Evolutionary conservation across 257 asterid genomes (phyloP).

Genomic region (Handroanthus guayacan): DNA sequence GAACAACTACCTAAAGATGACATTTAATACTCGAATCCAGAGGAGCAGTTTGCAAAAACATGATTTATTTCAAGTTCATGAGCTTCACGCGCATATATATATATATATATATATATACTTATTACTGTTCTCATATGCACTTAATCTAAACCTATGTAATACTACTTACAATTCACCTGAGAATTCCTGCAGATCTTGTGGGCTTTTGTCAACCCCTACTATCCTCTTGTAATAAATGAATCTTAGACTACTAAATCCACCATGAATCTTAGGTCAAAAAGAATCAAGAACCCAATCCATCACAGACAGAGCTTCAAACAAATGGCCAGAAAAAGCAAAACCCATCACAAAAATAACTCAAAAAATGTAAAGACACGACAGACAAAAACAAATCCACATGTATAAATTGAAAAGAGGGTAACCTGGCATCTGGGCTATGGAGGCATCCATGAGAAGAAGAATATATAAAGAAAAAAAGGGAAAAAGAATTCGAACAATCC

Average conservation of each 20-base stretch:
- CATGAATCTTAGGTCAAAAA: neutral
- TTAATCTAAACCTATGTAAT: conserved; percentile 21
- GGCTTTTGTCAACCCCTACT: conserved; percentile 25
- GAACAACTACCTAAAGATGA: neutral
- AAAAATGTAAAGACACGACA: neutral
- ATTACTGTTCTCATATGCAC: neutral
- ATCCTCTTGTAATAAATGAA: neutral
- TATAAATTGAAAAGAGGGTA: neutral
- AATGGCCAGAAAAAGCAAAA: conserved; percentile 5
- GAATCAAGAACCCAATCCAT: conserved; percentile 34
- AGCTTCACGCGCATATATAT: no score
- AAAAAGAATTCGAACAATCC: conserved; percentile 36
- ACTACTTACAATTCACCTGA: neutral
- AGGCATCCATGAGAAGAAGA: conserved; percentile 56
- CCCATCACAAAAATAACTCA: conserved; percentile 17
- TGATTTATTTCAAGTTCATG: conserved; percentile 16
- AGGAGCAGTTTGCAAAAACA: neutral
- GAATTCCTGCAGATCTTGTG: neutral
- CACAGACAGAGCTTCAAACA: conserved; percentile 1
- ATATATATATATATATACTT: no score
- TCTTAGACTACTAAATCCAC: conserved; percentile 13
- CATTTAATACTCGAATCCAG: conserved; percentile 21
- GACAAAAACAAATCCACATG: neutral
- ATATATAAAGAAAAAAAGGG: conserved; percentile 39
- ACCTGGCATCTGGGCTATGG: conserved; percentile 95